phyloP scores from a whole-genome alignment of 2,329 filamentous ascomycete genomes.

The Trichoderma sp. region DNA sequence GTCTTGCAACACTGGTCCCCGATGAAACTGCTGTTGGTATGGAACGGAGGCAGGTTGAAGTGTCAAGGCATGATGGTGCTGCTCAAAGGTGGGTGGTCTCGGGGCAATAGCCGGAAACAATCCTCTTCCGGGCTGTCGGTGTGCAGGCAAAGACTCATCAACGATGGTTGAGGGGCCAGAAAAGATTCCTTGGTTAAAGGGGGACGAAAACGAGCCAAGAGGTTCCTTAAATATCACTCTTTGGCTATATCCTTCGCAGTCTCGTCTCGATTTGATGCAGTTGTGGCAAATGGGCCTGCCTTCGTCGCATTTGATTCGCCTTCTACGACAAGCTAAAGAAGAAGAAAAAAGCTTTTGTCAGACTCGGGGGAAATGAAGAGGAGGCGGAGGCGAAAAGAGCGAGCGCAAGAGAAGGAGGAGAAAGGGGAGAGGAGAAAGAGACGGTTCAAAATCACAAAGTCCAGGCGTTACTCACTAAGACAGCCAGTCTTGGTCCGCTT shows the following conservation, averaged over 20 bases:
- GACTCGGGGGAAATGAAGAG: constrained; percentile 10
- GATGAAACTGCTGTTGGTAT: constrained; percentile 16
- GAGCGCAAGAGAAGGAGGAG: no score
- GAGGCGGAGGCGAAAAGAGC: neutral
- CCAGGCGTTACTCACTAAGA: constrained; percentile 60
- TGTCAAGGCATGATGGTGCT: constrained; percentile 14
- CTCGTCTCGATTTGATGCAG: constrained; percentile 79
- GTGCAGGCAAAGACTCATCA: constrained; percentile 25
- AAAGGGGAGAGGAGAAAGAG: neutral
- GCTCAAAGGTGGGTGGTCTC: constrained; percentile 41
- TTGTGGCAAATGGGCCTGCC: constrained; percentile 78
- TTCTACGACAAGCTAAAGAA: constrained; percentile 75
- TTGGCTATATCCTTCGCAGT: constrained; percentile 81
- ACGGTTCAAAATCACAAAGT: neutral
- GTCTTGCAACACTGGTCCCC: neutral
- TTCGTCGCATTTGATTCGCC: constrained; percentile 96
- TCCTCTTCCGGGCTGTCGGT: constrained; percentile 40
- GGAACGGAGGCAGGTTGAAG: neutral
- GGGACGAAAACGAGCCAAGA: constrained; percentile 32
- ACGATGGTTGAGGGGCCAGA: constrained; percentile 35
- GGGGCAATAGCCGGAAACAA: constrained; percentile 46
- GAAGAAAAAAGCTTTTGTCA: constrained; percentile 21
- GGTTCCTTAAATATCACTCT: constrained; percentile 76
- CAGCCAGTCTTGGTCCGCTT: constrained; percentile 91
- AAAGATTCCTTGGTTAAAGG: constrained; percentile 43